Base-by-base conservation (phyloP, 2,329 filamentous ascomycete species). In the Herpomyces periplanetae region DNA sequence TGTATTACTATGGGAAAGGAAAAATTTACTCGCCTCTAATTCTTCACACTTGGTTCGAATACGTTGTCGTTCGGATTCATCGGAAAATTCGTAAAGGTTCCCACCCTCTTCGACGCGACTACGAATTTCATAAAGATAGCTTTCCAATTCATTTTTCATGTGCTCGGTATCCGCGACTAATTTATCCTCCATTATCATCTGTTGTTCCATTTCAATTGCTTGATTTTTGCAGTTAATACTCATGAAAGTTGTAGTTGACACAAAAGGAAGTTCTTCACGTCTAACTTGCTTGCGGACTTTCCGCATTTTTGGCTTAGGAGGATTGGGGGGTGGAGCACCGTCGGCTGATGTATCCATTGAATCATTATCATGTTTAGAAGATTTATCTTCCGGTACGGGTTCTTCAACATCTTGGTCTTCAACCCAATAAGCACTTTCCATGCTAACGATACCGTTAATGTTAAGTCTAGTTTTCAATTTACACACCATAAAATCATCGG, bases 231-330 rank as follows among this genome's bases (percentile, higher is more conserved):
- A 36, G 8, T 47, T 30, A 19, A 53, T 39, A 25, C 87, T 71
- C 22, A 88, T 50, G 14, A 69, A 63, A 18, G 63, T 54, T 17
- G 71, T 87, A 27, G 61, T 73, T 24, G 65, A 52, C 23, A 65
- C 58, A 28, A 96, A 62, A 25, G 73, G 68, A 21, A 96, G 51
- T 29, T 91, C 75, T 28, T 80, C 80, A 51, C 88, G 91, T 42
- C 75, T 66, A 28, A 88, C 65, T 46, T 91, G 75, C 56, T 91
- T 96, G 64, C 88, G 91, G 30, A 96, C 68, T 49, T 88, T 91
- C 37, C 75, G 63, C 20, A 58, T 87, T 61, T 65, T 65, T 28
- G 55, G 54, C 34, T 71, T 38, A n/a, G n/a, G n/a, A n/a, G n/a
- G n/a, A n/a, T n/a, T n/a, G n/a, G n/a, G n/a, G n/a, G n/a, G n/a